Conservation (phyloP, 331 rosid genomes). For the Phaseolus coccineus region DNA sequence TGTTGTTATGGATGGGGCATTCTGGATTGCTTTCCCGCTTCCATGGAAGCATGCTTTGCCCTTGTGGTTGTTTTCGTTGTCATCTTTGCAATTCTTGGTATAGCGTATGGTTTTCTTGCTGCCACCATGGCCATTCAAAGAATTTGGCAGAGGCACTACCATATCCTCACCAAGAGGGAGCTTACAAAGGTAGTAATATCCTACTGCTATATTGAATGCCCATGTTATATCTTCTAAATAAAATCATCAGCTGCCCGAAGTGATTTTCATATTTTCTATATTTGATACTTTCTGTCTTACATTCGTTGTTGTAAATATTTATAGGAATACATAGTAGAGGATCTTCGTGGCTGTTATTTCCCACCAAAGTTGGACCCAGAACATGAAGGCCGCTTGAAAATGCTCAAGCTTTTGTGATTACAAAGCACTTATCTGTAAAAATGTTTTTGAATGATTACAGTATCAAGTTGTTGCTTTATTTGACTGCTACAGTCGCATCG, state of each 20-base stretch:
- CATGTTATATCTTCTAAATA: slow-evolving; percentile 10
- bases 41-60: slow-evolving; percentile 99
- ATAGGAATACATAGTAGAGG: slow-evolving; percentile 97
- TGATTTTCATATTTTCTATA: slow-evolving; percentile 7
- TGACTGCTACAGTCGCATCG: slow-evolving; percentile 18
- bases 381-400: slow-evolving; percentile 90
- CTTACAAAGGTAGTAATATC: slow-evolving; percentile 76
- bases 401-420: slow-evolving; percentile 79
- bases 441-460: slow-evolving; percentile 27
- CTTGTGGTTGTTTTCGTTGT: slow-evolving; percentile 88
- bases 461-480: slow-evolving; percentile 26
- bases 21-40: slow-evolving; percentile 98
- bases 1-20: slow-evolving; percentile 99
- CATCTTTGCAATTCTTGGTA: slow-evolving; percentile 97
- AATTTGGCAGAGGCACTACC: slow-evolving; percentile 99
- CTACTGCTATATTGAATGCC: not conserved
- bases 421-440: slow-evolving; percentile 40
- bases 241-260: not conserved
- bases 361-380: slow-evolving; percentile 92
- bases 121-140: slow-evolving; percentile 98
- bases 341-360: slow-evolving; percentile 77
- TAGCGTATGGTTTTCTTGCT: slow-evolving; percentile 97
- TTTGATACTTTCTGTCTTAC: slow-evolving; percentile 18
- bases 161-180: slow-evolving; percentile 96
- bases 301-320: slow-evolving; percentile 29